phyloP scores from a whole-genome alignment of 1,139 yeast species.

The Yamadazyma sp. region DNA sequence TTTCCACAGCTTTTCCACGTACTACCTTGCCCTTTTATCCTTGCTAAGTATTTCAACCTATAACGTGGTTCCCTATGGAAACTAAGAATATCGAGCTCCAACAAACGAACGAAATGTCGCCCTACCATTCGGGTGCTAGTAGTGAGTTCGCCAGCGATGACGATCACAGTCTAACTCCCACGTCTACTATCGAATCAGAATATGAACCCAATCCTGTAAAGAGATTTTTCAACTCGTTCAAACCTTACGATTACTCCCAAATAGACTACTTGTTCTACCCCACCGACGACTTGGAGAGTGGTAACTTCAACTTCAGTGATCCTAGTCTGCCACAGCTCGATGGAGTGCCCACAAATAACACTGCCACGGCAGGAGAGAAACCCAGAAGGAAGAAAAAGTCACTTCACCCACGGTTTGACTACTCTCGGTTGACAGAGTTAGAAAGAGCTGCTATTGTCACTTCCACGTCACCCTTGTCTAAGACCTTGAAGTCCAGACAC shows the following conservation, averaged over 20 bases:
- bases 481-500: slow-evolving; percentile 38
- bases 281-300: slow-evolving; percentile 13
- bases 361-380: neutral
- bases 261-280: slow-evolving; percentile 19
- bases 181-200: slow-evolving; percentile 14
- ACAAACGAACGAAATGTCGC: slow-evolving; percentile 10
- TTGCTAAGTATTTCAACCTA: too few relatives aligned
- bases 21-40: too few relatives aligned
- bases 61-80: too few relatives aligned
- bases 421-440: slow-evolving; percentile 25
- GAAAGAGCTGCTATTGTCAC: slow-evolving; percentile 35
- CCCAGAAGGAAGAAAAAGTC: slow-evolving; percentile 8
- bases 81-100: slow-evolving; percentile 4
- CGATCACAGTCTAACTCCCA: slow-evolving; percentile 10
- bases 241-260: slow-evolving; percentile 26
- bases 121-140: slow-evolving; percentile 10
- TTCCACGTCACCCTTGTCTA: slow-evolving; percentile 30
- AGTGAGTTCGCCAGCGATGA: slow-evolving; percentile 9
- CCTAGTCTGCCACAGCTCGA: neutral
- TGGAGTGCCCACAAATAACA: neutral
- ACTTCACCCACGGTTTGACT: slow-evolving; percentile 30
- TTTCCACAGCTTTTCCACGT: too few relatives aligned
- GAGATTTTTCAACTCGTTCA: slow-evolving; percentile 28
- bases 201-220: slow-evolving; percentile 20
- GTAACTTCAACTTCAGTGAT: slow-evolving; percentile 1